phyloP scores from a whole-genome alignment of 1,284 basidiomycete species.

The Microbotryomycetes sp. region DNA sequence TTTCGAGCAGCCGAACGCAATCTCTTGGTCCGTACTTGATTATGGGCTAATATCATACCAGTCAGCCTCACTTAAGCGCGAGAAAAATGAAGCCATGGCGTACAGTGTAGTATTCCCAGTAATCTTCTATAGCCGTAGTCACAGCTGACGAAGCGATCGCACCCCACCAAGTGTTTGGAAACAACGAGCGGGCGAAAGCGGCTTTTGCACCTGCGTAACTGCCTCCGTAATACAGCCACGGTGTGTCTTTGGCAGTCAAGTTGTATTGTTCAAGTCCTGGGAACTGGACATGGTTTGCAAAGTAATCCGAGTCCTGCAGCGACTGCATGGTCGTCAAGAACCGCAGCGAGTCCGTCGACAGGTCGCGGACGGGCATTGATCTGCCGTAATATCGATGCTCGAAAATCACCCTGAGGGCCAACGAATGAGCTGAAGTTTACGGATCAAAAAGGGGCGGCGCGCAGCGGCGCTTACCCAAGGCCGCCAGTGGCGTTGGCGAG shows the following conservation, averaged over 20 bases:
- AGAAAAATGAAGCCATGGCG: not conserved
- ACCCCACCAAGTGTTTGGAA: slow-evolving; percentile 81
- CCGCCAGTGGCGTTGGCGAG: slow-evolving; percentile 75
- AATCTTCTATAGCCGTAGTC: slow-evolving; percentile 30
- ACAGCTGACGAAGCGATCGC: slow-evolving; percentile 66
- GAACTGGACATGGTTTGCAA: slow-evolving; percentile 74
- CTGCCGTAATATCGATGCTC: slow-evolving; percentile 85
- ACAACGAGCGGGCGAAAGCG: slow-evolving; percentile 81
- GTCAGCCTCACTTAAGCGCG: not conserved
- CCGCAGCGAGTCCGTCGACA: slow-evolving; percentile 51
- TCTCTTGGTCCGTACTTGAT: slow-evolving; percentile 19
- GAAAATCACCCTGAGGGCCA: slow-evolving; percentile 54
- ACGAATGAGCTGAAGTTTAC: not conserved
- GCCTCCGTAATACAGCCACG: slow-evolving; percentile 92
- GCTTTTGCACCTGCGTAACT: slow-evolving; percentile 84
- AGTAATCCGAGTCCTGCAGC: slow-evolving; percentile 84
- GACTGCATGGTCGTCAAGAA: slow-evolving; percentile 85
- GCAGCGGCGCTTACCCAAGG: slow-evolving; percentile 43
- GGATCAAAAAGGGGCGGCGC: not conserved
- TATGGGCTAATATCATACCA: slow-evolving; percentile 19
- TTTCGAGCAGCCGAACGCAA: slow-evolving; percentile 26
- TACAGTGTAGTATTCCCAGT: slow-evolving; percentile 32
- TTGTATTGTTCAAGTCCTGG: slow-evolving; percentile 58
- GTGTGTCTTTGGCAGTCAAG: slow-evolving; percentile 51
- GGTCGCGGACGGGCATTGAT: slow-evolving; percentile 68